Evolutionary conservation across 2,329 filamentous ascomycete genomes (phyloP).

Genomic region (Phyllosticta capitalensis): DNA sequence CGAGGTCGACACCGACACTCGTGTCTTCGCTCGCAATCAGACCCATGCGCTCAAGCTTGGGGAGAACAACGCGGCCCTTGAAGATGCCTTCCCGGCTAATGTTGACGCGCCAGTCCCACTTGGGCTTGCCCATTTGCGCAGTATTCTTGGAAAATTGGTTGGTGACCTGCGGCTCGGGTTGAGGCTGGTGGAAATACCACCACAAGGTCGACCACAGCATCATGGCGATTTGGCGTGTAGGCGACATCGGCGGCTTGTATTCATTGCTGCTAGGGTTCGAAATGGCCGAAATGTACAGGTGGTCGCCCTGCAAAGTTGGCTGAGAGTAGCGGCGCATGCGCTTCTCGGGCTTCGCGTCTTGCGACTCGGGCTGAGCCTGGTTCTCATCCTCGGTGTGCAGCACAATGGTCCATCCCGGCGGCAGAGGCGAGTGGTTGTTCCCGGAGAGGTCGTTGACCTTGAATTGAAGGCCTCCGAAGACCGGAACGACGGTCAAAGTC

Average conservation of each 20-base stretch:
- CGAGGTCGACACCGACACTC: constrained; percentile 56
- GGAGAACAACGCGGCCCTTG: constrained; percentile 69
- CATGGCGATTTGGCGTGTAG: constrained; percentile 85
- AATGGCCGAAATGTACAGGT: constrained; percentile 84
- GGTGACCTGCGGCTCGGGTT: constrained; percentile 55
- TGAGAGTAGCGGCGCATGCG: constrained; percentile 56
- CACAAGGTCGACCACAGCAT: constrained; percentile 92
- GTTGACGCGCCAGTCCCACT: constrained; percentile 76
- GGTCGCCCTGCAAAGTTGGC: constrained; percentile 71
- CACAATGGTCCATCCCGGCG: constrained; percentile 83
- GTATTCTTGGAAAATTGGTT: constrained; percentile 57
- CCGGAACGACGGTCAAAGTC: constrained; percentile 67
- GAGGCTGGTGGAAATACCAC: constrained; percentile 92
- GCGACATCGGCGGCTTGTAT: constrained; percentile 69
- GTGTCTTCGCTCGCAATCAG: constrained; percentile 69
- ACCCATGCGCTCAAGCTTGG: constrained; percentile 90
- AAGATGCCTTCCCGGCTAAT: constrained; percentile 84
- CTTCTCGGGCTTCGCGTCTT: constrained; percentile 17
- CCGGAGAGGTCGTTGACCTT: constrained; percentile 66
- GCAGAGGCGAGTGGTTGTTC: constrained; percentile 57
- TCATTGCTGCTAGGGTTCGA: constrained; percentile 73
- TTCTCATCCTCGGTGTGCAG: constrained; percentile 56
- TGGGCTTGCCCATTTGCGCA: constrained; percentile 58
- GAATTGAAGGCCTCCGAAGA: constrained; percentile 89
- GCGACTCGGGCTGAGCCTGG: constrained; percentile 16